A percentile compares a stretch with the other conserved stretches of the same genome.
phyloP scores from a whole-genome alignment of 768 basidiomycete genomes.

The Lactarius hatsudake region DNA sequence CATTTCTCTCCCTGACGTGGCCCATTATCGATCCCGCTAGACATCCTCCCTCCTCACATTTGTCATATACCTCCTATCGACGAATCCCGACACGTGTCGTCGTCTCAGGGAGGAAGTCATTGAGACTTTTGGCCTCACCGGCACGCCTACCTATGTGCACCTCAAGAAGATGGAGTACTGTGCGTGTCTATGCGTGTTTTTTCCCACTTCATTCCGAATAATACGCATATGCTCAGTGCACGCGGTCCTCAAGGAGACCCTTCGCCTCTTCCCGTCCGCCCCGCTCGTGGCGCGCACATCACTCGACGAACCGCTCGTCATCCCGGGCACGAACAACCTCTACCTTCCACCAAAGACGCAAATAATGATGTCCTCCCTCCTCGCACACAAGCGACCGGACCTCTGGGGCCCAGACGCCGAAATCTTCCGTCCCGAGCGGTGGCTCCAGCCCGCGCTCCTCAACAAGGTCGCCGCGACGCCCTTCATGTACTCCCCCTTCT shows the following conservation, averaged over 20 bases:
- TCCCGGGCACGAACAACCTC: conserved; percentile 26
- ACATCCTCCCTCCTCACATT: conserved; percentile 37
- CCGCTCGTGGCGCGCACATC: conserved; percentile 23
- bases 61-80: conserved; percentile 35
- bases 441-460: conserved; percentile 51
- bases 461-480: conserved; percentile 56
- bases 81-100: conserved; percentile 33
- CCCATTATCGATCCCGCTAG: conserved; percentile 2
- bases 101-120: conserved; percentile 38
- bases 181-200: background rate
- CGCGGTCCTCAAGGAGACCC: conserved; percentile 38
- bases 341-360: conserved; percentile 26
- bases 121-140: conserved; percentile 31
- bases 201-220: background rate
- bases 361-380: conserved; percentile 32
- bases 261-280: conserved; percentile 23
- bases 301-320: conserved; percentile 16
- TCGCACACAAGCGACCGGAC: conserved; percentile 43
- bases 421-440: conserved; percentile 61
- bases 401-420: conserved; percentile 55
- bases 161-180: conserved; percentile 37
- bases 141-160: conserved; percentile 35
- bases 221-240: conserved; percentile 25
- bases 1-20: background rate
- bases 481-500: conserved; percentile 69